These are phyloP conservation scores for Ogataea glucozyma DNA, from an alignment of 805 yeast genomes.

Conservation along the genomic window DNA sequence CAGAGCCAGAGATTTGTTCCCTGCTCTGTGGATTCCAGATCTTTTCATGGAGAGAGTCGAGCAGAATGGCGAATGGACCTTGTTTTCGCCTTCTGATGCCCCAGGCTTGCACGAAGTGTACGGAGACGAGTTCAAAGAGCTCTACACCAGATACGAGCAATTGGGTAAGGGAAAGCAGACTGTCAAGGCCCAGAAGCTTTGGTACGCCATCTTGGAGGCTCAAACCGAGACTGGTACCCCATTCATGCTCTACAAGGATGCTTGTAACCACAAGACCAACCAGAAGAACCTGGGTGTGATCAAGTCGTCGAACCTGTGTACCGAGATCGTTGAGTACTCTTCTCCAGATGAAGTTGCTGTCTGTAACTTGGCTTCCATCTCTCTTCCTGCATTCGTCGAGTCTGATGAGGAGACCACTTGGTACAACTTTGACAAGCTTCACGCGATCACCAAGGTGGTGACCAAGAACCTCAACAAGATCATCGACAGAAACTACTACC, in stretches of 20 bases:
- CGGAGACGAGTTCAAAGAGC: constrained; percentile 55
- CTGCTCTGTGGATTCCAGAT: constrained; percentile 65
- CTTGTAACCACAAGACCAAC: constrained; percentile 58
- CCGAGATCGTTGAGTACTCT: constrained; percentile 64
- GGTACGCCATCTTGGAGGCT: constrained; percentile 61
- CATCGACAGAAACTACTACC: constrained; percentile 57
- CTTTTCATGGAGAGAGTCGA: constrained; percentile 63
- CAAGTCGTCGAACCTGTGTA: constrained; percentile 62
- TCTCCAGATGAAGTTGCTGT: constrained; percentile 60
- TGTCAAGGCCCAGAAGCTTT: constrained; percentile 58
- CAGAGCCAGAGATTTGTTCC: constrained; percentile 63
- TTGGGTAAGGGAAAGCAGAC: constrained; percentile 51
- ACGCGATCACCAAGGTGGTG: constrained; percentile 54
- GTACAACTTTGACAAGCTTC: constrained; percentile 58
- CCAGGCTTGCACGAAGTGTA: constrained; percentile 56
- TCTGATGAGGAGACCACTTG: constrained; percentile 42
- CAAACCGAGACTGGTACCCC: constrained; percentile 69
- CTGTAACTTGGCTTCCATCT: constrained; percentile 61
- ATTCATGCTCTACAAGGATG: constrained; percentile 63
- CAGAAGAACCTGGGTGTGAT: constrained; percentile 61
- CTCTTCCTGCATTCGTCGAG: constrained; percentile 57
- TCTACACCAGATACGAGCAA: constrained; percentile 52
- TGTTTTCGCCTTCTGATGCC: constrained; percentile 61
- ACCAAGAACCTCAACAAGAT: constrained; percentile 56
- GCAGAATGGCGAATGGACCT: constrained; percentile 55